Evolutionary conservation across 768 basidiomycete species (phyloP), one percentile per base, ranked within the genome.

Genomic region (Coprinopsis marcescibilis): DNA sequence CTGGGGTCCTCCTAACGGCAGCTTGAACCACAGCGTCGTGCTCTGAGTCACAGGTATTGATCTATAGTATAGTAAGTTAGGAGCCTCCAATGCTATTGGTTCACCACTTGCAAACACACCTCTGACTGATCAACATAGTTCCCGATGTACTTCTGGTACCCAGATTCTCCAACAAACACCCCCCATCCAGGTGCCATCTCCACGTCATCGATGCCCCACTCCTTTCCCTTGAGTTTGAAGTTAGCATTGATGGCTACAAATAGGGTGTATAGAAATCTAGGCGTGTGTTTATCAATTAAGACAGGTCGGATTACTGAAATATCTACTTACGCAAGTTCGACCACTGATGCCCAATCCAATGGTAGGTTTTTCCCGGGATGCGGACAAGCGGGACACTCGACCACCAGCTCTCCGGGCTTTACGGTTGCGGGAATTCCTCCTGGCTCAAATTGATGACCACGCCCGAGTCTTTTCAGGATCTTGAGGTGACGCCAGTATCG

Each of bases 361-460:
- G n/a, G n/a, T n/a, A n/a, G n/a, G n/a, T n/a, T n/a, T n/a, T n/a
- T n/a, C n/a, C n/a, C n/a, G n/a, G n/a, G 63, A 0, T 61, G 60
- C 1, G 68, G 69, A 49, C 69, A 71, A 2, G 65, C 64, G 2
- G 62, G 64, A 41, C 67, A 70, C 3, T 51, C 46, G 2, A 67
- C 48, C 0, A 59, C 60, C 11, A 59, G 54, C 46, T 60, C 57
- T 0, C 69, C 64, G 12, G 45, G 45, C 20, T 43, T 27, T 1
- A n/a, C n/a, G n/a, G 63, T 65, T 6, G 26, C 49, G 1, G 15
- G 19, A 5, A 48, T 48, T 3, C 60, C 53, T 19, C 38, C 48
- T 43, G 52, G 48, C 48, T 60, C 50, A n/a, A n/a, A n/a, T n/a
- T n/a, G n/a, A 50, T 64, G 56, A 38, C 59, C 55, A 32, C 60